Base-by-base conservation (phyloP, 208 protist genomes). In the Leishmania aethiopica region DNA sequence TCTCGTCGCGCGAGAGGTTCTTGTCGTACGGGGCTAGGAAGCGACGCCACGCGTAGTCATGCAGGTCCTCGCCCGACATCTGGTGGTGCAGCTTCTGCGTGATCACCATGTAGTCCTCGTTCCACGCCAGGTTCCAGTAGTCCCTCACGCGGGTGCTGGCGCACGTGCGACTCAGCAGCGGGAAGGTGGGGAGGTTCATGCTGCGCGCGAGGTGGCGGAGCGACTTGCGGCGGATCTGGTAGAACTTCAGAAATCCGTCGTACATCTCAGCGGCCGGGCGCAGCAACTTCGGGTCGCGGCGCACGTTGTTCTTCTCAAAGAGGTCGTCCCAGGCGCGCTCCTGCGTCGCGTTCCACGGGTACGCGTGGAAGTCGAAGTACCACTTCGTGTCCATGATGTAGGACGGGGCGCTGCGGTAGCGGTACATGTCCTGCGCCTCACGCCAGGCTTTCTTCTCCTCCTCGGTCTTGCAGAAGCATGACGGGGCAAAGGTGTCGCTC, bases 21-120 rank as follows among this genome's bases (percentile, higher is more conserved):
- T 98, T 98, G 90, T 98, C 95, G 78, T 92, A 92, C 37, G 95
- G 95, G 57, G 93, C 91, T 79, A 98, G 86, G 86, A 93, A 98
- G 79, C 95, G 93, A 60, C 94, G 86, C 95, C 95, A 98, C 51
- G 95, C 95, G 81, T 92, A 98, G 83, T 98, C 95, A 81, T 94
- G 93, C 62, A 98, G 89, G 70, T 97, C 95, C 83, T 96, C 95
- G 78, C 95, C 91, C 37, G 92, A 91, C 95, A 98, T 98, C 77
- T 80, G 83, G 83, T 94, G 86, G 84, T 96, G 93, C 40, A 97
- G 91, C 76, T 94, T 94, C 80, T 94, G 85, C n/a, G 90, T 94
- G 69, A 98, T 97, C 28, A 97, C 92, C 94, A 98, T 98, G 93
- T 98, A 96, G 75, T 98, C 95, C 86, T 98, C 95, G 75, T 93